Conservation (phyloP, 805 yeast species). For the Clavispora vitiphila region DNA sequence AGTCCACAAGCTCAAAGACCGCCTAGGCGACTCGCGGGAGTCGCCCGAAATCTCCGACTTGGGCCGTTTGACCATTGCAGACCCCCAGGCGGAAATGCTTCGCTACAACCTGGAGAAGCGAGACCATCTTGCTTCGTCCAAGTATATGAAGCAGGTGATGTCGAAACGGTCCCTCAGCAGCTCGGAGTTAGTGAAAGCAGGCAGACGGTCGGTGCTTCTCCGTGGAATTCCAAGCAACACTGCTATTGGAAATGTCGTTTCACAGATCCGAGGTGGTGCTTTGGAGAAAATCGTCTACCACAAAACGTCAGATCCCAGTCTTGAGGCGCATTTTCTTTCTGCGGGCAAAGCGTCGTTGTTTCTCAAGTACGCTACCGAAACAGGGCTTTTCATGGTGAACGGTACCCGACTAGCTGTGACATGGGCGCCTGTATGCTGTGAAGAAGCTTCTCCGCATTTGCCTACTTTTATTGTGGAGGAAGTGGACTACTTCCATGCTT, state of each 20-base stretch:
- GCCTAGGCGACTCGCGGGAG: background rate
- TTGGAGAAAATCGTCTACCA: conserved; percentile 45
- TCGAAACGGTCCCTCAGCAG: background rate
- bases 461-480: conserved; percentile 24
- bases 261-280: conserved; percentile 67
- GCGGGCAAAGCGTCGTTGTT: conserved; percentile 52
- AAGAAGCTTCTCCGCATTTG: conserved; percentile 5
- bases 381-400: conserved; percentile 55
- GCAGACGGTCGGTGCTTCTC: background rate
- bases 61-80: background rate
- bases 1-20: background rate
- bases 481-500: conserved; percentile 40
- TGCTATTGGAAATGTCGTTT: conserved; percentile 26
- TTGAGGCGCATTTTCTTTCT: conserved; percentile 50
- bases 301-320: conserved; percentile 9
- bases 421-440: conserved; percentile 36
- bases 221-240: background rate
- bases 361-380: conserved; percentile 41
- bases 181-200: background rate
- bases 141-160: background rate
- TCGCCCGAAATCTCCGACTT: background rate
- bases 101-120: background rate
- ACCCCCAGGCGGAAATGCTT: background rate
- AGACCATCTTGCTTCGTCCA: background rate
- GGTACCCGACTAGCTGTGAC: conserved; percentile 45